Percentiles rank a stretch among this genome's conserved stretches.
Conservation (phyloP, 2,329 filamentous ascomycete genomes). For the Cercospora citrullina region DNA sequence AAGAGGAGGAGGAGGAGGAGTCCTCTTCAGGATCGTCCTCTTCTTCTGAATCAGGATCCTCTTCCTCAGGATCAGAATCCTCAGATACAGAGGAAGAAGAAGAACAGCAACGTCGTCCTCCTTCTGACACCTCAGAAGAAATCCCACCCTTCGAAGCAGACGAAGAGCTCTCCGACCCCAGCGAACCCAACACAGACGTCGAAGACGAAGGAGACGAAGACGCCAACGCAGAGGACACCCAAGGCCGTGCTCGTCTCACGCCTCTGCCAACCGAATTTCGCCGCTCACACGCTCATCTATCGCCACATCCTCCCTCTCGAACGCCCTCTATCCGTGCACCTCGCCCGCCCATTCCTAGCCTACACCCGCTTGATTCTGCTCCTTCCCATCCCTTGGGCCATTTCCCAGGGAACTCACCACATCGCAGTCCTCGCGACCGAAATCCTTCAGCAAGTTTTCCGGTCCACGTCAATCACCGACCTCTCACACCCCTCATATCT, state of each 20-base stretch:
- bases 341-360: background rate
- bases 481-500: background rate
- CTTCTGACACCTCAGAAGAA: background rate
- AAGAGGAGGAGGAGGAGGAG: background rate
- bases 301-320: background rate
- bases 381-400: background rate
- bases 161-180: background rate
- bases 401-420: background rate
- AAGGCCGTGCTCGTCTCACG: background rate
- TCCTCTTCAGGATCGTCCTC: too few relatives aligned
- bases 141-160: background rate
- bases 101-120: background rate
- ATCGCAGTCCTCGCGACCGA: background rate
- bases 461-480: background rate
- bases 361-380: background rate
- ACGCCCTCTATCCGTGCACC: background rate
- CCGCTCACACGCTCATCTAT: background rate
- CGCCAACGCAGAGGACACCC: background rate
- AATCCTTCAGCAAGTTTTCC: background rate
- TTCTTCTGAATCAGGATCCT: too few relatives aligned
- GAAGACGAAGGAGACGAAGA: background rate
- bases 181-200: background rate
- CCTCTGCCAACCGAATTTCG: background rate
- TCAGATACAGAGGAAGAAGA: background rate
- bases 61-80: too few relatives aligned